Base-by-base conservation (phyloP, 768 basidiomycete genomes). In the Chiua virens region DNA sequence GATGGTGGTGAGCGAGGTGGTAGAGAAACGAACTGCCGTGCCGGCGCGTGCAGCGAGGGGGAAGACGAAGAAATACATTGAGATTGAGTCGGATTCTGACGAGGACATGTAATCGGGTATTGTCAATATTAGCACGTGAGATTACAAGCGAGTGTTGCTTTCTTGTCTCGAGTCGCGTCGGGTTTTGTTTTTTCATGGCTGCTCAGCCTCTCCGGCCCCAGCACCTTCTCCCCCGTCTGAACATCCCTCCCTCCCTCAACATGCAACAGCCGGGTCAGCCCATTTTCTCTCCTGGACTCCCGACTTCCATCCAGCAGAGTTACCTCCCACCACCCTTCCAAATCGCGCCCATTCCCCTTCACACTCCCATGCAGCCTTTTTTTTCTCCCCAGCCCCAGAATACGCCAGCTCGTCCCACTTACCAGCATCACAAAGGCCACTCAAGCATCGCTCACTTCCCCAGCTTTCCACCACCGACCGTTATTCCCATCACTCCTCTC, bases 291-390 rank as follows among this genome's bases (percentile, higher is more conserved):
- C 86, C 87, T 8, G 80, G 77, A 39, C 68, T 87, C 37, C 85
- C 82, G 32, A 81, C 85, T 1, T 72, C 79, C 45, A 56, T 85
- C 21, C 81, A 81, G 58, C 78, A 78, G 22, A 70, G 76, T 38
- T 83, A 81, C 69, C 82, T 80, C 54, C 80, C 84, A 0, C 66
- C 77, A 1, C 63, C 58, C 0, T 80, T 79, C 54, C 79, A 79
- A 30, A 68, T 74, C 54, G 68, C 59, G 50, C 76, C 52, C 36
- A 64, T 71, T 49, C 57, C 79, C 42, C 70, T 88, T 45, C 87
- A 86, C 63, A 88, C 86, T 5, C 88, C 87, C 40, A 82, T 89
- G 75, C 88, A 89, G 62, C 65, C 80, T 21, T 86, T 83, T 69
- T 87, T 87, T 54, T 71, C 73, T 30, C 73, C 70, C 1, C 76